Percentiles rank a stretch among this genome's conserved stretches.
Conservation (phyloP, 2,329 filamentous ascomycete genomes). For the Trichophyton benhamiae region DNA sequence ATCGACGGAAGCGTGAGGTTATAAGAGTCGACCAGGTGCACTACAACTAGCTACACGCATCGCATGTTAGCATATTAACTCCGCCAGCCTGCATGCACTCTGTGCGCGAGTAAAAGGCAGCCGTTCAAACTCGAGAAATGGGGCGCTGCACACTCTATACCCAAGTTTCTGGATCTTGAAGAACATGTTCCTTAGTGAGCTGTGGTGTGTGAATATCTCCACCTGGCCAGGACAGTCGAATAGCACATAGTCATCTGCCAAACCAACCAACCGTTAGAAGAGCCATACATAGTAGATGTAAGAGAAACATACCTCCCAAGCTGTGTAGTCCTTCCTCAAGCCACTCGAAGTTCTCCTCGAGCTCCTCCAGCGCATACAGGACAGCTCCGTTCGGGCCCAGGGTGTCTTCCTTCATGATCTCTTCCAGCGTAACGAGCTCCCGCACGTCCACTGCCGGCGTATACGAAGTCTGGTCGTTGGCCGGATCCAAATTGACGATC, state of each 20-base stretch:
- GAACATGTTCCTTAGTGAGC: slow-evolving; percentile 82
- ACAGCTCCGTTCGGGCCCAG: slow-evolving; percentile 88
- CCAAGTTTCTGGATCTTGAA: slow-evolving; percentile 79
- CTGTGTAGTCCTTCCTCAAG: slow-evolving; percentile 67
- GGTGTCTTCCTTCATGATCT: slow-evolving; percentile 84
- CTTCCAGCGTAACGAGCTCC: slow-evolving; percentile 75
- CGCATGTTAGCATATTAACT: slow-evolving; percentile 2
- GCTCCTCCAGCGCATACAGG: slow-evolving; percentile 84
- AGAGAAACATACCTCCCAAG: slow-evolving; percentile 43
- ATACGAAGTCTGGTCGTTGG: slow-evolving; percentile 87
- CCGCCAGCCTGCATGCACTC: neutral
- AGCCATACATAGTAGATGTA: neutral
- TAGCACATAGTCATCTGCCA: slow-evolving; percentile 69
- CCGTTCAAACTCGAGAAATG: neutral
- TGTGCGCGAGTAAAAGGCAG: neutral
- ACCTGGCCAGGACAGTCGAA: slow-evolving; percentile 97
- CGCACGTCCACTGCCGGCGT: slow-evolving; percentile 83
- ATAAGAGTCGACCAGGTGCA: slow-evolving; percentile 90
- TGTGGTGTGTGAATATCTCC: slow-evolving; percentile 92
- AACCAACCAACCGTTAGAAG: no score
- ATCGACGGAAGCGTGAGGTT: slow-evolving; percentile 85
- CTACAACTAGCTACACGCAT: slow-evolving; percentile 61
- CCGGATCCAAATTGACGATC: slow-evolving; percentile 90
- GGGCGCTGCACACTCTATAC: slow-evolving; percentile 59
- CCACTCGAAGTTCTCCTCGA: slow-evolving; percentile 92